Evolutionary conservation across 1,284 basidiomycete species (phyloP).

Genomic region (Cryptococcus wingfieldii): DNA sequence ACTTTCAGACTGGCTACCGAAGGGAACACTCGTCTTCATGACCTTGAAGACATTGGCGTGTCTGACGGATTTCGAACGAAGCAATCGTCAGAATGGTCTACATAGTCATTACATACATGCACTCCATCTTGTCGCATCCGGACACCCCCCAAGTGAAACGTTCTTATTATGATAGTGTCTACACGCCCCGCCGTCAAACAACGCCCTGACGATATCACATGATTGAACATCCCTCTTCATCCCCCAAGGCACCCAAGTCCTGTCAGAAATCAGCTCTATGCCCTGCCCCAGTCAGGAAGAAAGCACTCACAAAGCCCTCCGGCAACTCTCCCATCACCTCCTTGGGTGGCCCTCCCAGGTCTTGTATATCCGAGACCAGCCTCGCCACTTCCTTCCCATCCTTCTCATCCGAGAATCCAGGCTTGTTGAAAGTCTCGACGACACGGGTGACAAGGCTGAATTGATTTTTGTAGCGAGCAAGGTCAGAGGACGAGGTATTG

Average conservation of each 20-base stretch:
- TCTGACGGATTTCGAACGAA: too few relatives aligned
- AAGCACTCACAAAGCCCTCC: conserved; percentile 58
- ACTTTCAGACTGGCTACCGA: too few relatives aligned
- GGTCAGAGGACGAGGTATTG: conserved; percentile 59
- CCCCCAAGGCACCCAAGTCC: conserved; percentile 39
- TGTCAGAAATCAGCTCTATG: conserved; percentile 8
- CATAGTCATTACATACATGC: too few relatives aligned
- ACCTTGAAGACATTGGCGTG: too few relatives aligned
- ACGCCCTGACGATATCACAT: conserved; percentile 18
- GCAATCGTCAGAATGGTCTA: too few relatives aligned
- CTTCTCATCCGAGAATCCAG: conserved; percentile 60
- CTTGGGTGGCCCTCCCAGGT: conserved; percentile 75
- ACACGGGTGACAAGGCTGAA: conserved; percentile 62
- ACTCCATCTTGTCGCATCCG: too few relatives aligned
- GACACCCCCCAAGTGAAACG: too few relatives aligned
- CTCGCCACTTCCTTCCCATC: conserved; percentile 49
- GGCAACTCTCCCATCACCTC: conserved; percentile 91
- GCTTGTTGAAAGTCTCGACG: conserved; percentile 67
- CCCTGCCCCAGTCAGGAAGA: background rate
- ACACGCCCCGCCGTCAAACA: too few relatives aligned
- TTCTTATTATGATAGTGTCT: too few relatives aligned
- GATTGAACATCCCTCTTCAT: conserved; percentile 41
- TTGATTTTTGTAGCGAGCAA: conserved; percentile 67
- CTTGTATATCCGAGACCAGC: conserved; percentile 44
- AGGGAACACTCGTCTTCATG: too few relatives aligned